Evolutionary conservation across 2,329 filamentous ascomycete genomes (phyloP).

Genomic region (Sclerotinia trifoliorum): DNA sequence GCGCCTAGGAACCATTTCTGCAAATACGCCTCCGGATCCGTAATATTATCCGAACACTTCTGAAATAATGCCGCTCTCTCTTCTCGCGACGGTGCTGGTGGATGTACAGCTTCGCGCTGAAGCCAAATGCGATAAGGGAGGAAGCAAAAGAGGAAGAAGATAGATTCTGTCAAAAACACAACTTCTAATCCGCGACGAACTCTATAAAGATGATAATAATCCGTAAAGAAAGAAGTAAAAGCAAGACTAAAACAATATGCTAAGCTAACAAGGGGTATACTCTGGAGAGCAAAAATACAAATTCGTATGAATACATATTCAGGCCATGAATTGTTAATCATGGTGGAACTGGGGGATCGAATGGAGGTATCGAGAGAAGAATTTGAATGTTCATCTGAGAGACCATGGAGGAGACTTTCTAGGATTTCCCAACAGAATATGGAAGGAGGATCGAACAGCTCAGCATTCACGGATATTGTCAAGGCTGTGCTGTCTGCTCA

Average conservation of each 20-base stretch:
- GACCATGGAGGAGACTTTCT: not conserved
- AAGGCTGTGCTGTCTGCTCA: not conserved
- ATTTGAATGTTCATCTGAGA: not conserved
- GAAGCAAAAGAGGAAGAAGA: slow-evolving; percentile 55
- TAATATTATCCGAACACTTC: slow-evolving; percentile 51
- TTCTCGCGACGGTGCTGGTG: slow-evolving; percentile 44
- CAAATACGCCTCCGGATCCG: slow-evolving; percentile 53
- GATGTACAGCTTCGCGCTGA: slow-evolving; percentile 52
- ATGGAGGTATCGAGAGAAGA: not conserved
- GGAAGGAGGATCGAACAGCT: not conserved
- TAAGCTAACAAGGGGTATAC: slow-evolving; percentile 50
- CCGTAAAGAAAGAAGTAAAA: slow-evolving; percentile 36
- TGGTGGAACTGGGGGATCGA: slow-evolving; percentile 27
- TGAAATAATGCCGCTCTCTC: slow-evolving; percentile 52
- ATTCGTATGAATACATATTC: slow-evolving; percentile 45
- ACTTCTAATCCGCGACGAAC: slow-evolving; percentile 40
- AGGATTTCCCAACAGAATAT: slow-evolving; percentile 1
- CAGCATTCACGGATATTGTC: not conserved
- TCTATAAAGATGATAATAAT: slow-evolving; percentile 37
- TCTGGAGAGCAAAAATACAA: slow-evolving; percentile 49
- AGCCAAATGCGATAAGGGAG: slow-evolving; percentile 52
- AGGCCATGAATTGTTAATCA: slow-evolving; percentile 40
- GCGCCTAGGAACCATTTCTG: slow-evolving; percentile 59
- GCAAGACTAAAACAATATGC: slow-evolving; percentile 44
- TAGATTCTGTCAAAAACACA: slow-evolving; percentile 50